Percentiles rank a stretch among this genome's conserved stretches.
phyloP scores from a whole-genome alignment of 1,284 basidiomycete species.

The Tylopilus orsonianus region DNA sequence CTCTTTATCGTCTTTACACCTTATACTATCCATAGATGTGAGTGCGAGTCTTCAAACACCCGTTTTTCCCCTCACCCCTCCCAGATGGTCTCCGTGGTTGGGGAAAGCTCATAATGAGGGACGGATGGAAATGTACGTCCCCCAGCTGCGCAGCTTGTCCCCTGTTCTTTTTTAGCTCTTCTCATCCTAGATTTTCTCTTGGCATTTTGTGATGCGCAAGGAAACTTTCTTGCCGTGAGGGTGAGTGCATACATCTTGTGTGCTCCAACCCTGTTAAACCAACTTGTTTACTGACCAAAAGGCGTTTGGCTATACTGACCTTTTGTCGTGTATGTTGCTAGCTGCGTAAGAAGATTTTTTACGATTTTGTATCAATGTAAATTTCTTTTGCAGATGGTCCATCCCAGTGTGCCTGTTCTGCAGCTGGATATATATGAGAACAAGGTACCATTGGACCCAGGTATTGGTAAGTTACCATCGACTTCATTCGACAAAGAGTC shows the following conservation, averaged over 20 bases:
- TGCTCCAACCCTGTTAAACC: neutral
- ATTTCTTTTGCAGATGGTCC: slow-evolving; percentile 58
- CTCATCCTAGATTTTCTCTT: slow-evolving; percentile 63
- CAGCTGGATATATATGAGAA: slow-evolving; percentile 77
- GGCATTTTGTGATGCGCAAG: slow-evolving; percentile 77
- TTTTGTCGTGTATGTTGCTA: slow-evolving; percentile 86
- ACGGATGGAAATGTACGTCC: slow-evolving; percentile 84
- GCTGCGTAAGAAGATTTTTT: slow-evolving; percentile 59
- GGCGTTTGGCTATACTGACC: slow-evolving; percentile 82
- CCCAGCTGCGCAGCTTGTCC: neutral
- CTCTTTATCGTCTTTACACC: slow-evolving; percentile 75
- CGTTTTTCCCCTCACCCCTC: slow-evolving; percentile 2
- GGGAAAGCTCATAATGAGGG: slow-evolving; percentile 64
- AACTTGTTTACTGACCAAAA: slow-evolving; percentile 22
- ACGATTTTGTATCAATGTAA: neutral
- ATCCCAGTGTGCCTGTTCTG: slow-evolving; percentile 82
- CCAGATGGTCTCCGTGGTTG: slow-evolving; percentile 77
- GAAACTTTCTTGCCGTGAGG: slow-evolving; percentile 81
- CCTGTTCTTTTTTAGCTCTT: neutral
- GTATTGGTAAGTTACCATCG: slow-evolving; percentile 48
- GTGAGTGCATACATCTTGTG: slow-evolving; percentile 30
- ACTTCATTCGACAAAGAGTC: neutral
- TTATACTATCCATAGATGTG: slow-evolving; percentile 80
- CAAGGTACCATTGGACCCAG: slow-evolving; percentile 80
- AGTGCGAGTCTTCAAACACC: slow-evolving; percentile 17